Conservation (phyloP, 352 stramenopile genomes). For the Globisporangium radiosum region DNA sequence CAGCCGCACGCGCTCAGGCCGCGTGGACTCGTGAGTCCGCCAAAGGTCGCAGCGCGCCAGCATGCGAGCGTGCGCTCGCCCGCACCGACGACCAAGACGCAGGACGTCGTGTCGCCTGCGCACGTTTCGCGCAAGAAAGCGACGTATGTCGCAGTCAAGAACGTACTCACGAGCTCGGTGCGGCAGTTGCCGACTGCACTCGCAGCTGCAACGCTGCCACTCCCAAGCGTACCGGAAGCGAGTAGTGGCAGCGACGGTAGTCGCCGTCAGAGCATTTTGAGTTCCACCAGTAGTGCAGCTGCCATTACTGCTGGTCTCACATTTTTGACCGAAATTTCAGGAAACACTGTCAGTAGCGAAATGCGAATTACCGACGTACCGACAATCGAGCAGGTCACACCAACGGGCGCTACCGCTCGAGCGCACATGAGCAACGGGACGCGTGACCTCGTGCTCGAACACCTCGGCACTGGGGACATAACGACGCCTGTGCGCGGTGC, state of each 20-base stretch:
- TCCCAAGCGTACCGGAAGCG: slow-evolving; percentile 20
- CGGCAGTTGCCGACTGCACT: slow-evolving; percentile 32
- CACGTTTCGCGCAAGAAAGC: slow-evolving; percentile 63
- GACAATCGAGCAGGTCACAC: too few species aligned
- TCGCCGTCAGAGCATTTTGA: too few species aligned
- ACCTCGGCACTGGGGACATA: slow-evolving; percentile 15
- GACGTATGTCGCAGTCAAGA: slow-evolving; percentile 53
- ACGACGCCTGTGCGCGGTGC: slow-evolving; percentile 20
- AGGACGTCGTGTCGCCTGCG: slow-evolving; percentile 57
- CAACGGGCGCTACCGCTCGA: too few species aligned
- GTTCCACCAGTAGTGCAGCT: neutral
- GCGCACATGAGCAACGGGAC: neutral
- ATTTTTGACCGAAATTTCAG: slow-evolving; percentile 8
- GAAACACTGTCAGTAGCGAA: neutral
- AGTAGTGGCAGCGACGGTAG: neutral
- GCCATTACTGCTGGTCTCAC: slow-evolving; percentile 1
- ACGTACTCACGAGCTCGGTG: slow-evolving; percentile 51
- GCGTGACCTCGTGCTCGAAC: slow-evolving; percentile 19
- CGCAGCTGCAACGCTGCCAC: slow-evolving; percentile 21
- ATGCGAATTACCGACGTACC: too few species aligned
- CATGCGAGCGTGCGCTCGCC: slow-evolving; percentile 31
- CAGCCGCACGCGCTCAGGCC: slow-evolving; percentile 23
- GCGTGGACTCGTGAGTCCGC: slow-evolving; percentile 33
- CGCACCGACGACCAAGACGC: slow-evolving; percentile 25
- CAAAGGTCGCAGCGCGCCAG: slow-evolving; percentile 39